A percentile compares a stretch with the other conserved stretches of the same genome.
Evolutionary conservation across 2,329 filamentous ascomycete species (phyloP).

Genomic region (Cordyceps javanica): DNA sequence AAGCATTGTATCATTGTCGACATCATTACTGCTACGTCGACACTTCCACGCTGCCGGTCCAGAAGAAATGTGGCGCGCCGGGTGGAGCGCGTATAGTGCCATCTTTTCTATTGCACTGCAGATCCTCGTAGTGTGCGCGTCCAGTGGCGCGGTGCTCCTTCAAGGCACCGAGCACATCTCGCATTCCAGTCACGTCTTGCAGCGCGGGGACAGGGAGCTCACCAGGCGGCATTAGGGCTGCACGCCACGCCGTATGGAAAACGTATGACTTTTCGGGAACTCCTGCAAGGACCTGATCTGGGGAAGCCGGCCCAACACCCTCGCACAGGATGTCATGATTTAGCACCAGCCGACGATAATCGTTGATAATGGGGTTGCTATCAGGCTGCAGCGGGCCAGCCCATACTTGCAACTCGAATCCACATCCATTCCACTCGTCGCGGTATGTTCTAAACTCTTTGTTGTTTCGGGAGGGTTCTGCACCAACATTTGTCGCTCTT

Average conservation of each 20-base stretch:
- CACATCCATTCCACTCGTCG: conserved; percentile 22
- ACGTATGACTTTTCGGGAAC: conserved; percentile 40
- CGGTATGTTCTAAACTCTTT: conserved; percentile 21
- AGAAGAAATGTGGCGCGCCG: conserved; percentile 30
- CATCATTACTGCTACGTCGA: conserved; percentile 9
- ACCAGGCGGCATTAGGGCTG: conserved; percentile 34
- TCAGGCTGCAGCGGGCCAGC: conserved; percentile 33
- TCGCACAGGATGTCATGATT: conserved; percentile 27
- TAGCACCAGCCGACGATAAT: conserved; percentile 42
- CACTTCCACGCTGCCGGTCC: conserved; percentile 34
- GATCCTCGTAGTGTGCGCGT: conserved; percentile 22
- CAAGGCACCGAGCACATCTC: conserved; percentile 36
- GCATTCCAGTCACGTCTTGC: conserved; percentile 31
- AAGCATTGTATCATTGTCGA: not conserved
- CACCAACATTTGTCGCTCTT: conserved; percentile 6
- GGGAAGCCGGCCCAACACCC: conserved; percentile 40
- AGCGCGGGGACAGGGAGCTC: conserved; percentile 23
- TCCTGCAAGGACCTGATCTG: conserved; percentile 44
- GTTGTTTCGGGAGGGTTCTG: conserved; percentile 9
- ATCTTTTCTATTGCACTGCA: conserved; percentile 13
- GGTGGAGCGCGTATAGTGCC: conserved; percentile 10
- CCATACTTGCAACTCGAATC: conserved; percentile 35
- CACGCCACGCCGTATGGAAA: conserved; percentile 47
- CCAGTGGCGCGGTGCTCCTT: conserved; percentile 32
- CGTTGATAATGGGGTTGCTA: conserved; percentile 33